Evolutionary conservation across 257 asterid species (phyloP).

Genomic region (Mentha longifolia): DNA sequence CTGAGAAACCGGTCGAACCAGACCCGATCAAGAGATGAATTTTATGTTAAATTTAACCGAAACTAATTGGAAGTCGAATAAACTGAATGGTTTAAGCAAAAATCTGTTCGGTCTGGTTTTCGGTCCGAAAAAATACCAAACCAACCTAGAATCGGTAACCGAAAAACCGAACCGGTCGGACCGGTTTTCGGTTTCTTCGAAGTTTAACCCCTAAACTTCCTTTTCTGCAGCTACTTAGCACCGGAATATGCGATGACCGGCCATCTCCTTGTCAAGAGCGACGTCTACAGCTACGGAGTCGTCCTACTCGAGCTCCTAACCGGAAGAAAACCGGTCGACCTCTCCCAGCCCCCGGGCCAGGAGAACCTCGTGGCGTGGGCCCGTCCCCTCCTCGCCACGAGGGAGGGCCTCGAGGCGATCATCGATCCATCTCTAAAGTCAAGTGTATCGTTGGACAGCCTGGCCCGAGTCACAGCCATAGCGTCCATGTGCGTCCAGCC

Average conservation of each 20-base stretch:
- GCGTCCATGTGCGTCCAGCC: slow-evolving; percentile 99
- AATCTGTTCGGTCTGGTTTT: no score
- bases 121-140: no score
- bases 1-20: no score
- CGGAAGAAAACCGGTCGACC: slow-evolving; percentile 87
- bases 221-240: slow-evolving; percentile 71
- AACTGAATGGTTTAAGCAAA: no score
- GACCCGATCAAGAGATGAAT: no score
- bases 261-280: slow-evolving; percentile 94
- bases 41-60: no score
- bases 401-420: slow-evolving; percentile 67
- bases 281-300: slow-evolving; percentile 94
- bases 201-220: no score
- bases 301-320: slow-evolving; percentile 93
- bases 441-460: slow-evolving; percentile 49
- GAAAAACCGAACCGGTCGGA: no score
- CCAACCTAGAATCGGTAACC: no score
- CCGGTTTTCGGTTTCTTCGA: no score
- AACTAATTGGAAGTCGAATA: no score
- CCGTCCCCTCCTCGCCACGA: slow-evolving; percentile 69
- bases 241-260: slow-evolving; percentile 99
- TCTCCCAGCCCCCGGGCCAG: slow-evolving; percentile 88
- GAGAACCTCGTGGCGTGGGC: slow-evolving; percentile 94
- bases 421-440: slow-evolving; percentile 56
- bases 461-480: slow-evolving; percentile 77